These are phyloP conservation scores for Tagetes erecta DNA, from an alignment of 129 eudicot genomes.

Conservation along the genomic window DNA sequence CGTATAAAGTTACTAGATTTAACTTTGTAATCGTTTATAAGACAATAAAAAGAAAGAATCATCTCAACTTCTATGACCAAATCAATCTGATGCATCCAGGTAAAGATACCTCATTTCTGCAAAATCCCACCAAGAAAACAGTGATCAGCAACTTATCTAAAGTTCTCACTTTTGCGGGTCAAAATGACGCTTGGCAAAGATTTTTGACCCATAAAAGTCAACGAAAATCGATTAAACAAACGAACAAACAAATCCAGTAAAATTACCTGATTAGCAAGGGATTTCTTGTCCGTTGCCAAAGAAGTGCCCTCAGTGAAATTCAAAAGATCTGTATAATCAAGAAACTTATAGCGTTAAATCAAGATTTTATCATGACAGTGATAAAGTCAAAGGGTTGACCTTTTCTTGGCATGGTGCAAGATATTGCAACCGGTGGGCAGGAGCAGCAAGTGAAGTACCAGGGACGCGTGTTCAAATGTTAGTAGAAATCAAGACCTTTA, in stretches of 20 bases:
- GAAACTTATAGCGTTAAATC: neutral
- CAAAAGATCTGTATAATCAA: constrained; percentile 19
- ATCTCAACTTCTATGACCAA: neutral
- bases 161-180: neutral
- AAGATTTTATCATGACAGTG: neutral
- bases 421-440: neutral
- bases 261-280: neutral
- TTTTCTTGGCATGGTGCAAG: neutral
- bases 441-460: neutral
- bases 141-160: neutral
- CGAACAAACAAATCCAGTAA: neutral
- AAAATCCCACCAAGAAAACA: neutral
- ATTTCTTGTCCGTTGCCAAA: neutral
- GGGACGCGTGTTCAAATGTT: constrained; percentile 9
- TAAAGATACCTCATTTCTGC: constrained; percentile 9
- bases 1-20: neutral
- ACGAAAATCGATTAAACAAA: neutral
- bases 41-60: neutral
- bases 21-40: neutral
- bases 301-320: neutral
- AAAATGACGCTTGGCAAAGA: neutral
- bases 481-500: constrained; percentile 35
- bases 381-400: constrained; percentile 18
- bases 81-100: constrained; percentile 11
- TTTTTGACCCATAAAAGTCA: neutral